These are phyloP conservation scores for Pyrus betulifolia DNA, from an alignment of 306 rosid genomes.

Conservation along the genomic window DNA sequence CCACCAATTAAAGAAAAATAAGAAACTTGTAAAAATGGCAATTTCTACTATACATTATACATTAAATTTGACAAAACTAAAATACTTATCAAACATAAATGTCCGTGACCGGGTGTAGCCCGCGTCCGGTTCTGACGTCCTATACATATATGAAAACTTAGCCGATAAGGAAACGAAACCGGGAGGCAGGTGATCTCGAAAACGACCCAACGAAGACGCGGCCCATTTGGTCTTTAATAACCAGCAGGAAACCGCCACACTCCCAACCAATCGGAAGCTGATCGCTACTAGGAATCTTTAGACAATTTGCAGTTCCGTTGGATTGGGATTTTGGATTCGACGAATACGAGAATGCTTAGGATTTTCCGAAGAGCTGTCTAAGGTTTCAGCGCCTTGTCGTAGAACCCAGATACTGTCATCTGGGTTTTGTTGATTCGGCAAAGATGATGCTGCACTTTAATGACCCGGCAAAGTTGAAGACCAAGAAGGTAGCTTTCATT, in stretches of 20 bases:
- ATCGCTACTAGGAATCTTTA: neutral
- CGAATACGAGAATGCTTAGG: neutral
- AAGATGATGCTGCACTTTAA: conserved; percentile 64
- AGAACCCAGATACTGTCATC: neutral
- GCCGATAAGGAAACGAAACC: conserved; percentile 9
- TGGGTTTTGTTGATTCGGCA: neutral
- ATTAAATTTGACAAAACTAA: no score
- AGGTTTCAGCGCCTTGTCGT: neutral
- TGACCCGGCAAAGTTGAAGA: conserved; percentile 58
- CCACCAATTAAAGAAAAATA: no score
- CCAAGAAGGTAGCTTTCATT: conserved; percentile 42
- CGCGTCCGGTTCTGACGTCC: neutral
- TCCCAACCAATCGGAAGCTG: neutral
- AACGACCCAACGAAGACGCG: neutral
- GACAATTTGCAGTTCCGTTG: neutral
- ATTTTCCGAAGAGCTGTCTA: neutral
- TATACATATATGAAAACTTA: neutral
- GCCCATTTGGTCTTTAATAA: neutral
- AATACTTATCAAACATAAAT: no score
- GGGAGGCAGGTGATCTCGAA: neutral
- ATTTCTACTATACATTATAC: no score
- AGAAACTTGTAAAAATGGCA: no score
- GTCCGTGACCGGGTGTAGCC: neutral
- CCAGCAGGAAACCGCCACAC: no score
- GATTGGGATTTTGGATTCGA: neutral